Evolutionary conservation across 1,284 basidiomycete genomes (phyloP).

Genomic region (Papiliotrema fonsecae): DNA sequence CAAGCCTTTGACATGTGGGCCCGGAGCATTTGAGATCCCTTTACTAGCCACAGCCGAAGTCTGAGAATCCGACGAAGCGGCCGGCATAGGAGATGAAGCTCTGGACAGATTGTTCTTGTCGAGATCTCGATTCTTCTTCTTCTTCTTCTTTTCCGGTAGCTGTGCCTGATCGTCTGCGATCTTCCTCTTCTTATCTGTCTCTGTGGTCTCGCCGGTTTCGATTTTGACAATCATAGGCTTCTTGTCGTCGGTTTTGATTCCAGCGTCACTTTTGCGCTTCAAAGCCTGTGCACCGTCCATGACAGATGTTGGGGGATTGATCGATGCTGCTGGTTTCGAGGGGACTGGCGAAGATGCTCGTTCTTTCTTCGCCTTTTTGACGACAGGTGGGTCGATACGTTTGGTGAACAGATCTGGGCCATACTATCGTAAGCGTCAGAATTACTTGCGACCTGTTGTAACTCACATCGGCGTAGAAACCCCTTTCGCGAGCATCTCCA

Average conservation of each 20-base stretch:
- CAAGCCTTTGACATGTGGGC: not conserved
- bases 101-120: not conserved
- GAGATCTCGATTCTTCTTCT: not conserved
- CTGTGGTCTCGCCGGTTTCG: not conserved
- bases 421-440: conserved; percentile 13
- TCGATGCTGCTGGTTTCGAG: not conserved
- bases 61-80: not conserved
- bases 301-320: not conserved
- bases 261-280: conserved; percentile 1
- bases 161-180: too few relatives aligned
- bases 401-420: conserved; percentile 20
- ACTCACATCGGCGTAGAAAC: conserved; percentile 49
- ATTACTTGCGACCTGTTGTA: conserved; percentile 5
- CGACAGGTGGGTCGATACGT: conserved; percentile 2
- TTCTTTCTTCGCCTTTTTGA: conserved; percentile 17
- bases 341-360: conserved; percentile 2
- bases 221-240: not conserved
- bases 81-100: not conserved
- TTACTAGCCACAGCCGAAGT: not conserved
- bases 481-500: conserved; percentile 60
- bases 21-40: not conserved
- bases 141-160: conserved; percentile 3
- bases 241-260: not conserved
- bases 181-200: too few relatives aligned
- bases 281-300: not conserved